Evolutionary conservation across 1,284 basidiomycete species (phyloP).

Genomic region (Sphagnurus paluster): DNA sequence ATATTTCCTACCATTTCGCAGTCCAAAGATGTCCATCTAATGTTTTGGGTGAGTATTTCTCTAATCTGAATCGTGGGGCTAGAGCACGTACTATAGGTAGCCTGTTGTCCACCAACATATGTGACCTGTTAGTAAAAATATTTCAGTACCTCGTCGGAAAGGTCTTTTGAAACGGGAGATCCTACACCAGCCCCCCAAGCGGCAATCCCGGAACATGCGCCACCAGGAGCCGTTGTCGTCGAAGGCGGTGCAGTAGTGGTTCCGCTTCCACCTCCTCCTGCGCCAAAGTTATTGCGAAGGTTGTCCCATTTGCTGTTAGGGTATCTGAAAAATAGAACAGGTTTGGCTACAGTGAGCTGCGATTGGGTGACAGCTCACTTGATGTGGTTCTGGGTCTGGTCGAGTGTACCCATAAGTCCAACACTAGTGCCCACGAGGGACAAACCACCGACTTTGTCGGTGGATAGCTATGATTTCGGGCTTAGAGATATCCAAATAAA

Average conservation of each 20-base stretch:
- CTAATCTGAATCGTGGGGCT: no score
- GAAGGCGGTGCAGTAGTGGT: slow-evolving; percentile 24
- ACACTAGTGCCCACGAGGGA: slow-evolving; percentile 58
- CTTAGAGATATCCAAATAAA: slow-evolving; percentile 13
- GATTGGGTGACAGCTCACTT: slow-evolving; percentile 29
- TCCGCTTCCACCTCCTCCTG: slow-evolving; percentile 21
- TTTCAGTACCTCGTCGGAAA: neutral
- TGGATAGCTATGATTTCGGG: slow-evolving; percentile 47
- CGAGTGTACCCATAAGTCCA: slow-evolving; percentile 50
- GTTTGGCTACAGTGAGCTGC: neutral
- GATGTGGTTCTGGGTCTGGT: slow-evolving; percentile 73
- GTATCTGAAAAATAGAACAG: slow-evolving; percentile 37
- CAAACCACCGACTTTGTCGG: slow-evolving; percentile 56
- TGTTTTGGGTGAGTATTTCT: neutral
- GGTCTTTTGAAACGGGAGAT: neutral
- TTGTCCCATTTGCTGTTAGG: slow-evolving; percentile 72
- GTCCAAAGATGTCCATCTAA: slow-evolving; percentile 47
- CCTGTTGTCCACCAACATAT: slow-evolving; percentile 51
- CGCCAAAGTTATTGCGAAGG: slow-evolving; percentile 61
- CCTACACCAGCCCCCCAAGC: slow-evolving; percentile 49
- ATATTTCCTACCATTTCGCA: slow-evolving; percentile 40
- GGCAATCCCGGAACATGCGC: slow-evolving; percentile 47
- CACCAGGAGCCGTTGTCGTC: slow-evolving; percentile 23
- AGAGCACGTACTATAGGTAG: slow-evolving; percentile 44
- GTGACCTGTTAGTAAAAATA: slow-evolving; percentile 30